phyloP scores from a whole-genome alignment of 208 protist species.

The Acanthamoeba culbertsoni region DNA sequence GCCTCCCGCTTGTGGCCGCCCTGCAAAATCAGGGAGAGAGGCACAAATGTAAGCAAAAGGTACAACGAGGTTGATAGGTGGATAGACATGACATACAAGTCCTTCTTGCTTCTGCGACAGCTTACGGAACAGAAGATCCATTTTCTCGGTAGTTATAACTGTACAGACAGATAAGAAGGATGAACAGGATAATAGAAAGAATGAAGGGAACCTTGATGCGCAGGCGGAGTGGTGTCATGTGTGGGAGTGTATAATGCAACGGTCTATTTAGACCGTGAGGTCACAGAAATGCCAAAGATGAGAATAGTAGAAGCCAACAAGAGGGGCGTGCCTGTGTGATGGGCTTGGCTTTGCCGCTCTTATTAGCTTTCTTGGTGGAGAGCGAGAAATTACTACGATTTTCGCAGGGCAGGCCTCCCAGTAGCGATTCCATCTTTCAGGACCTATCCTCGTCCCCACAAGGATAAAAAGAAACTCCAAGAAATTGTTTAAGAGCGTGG shows the following conservation, averaged over 20 bases:
- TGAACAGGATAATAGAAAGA: neutral
- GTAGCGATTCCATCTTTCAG: neutral
- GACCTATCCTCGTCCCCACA: neutral
- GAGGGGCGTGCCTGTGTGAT: neutral
- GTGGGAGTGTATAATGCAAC: conserved; percentile 17
- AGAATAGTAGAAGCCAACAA: neutral
- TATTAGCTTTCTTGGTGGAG: neutral
- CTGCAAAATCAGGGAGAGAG: neutral
- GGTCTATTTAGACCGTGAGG: neutral
- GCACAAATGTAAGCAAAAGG: neutral
- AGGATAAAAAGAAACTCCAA: neutral
- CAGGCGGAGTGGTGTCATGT: conserved; percentile 18
- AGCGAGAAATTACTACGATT: neutral
- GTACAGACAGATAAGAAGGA: neutral
- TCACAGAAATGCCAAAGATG: neutral
- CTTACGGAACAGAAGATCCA: conserved; percentile 1
- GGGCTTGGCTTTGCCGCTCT: neutral
- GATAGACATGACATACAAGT: neutral
- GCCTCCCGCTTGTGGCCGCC: conserved; percentile 31
- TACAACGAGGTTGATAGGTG: neutral
- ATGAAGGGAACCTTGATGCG: neutral
- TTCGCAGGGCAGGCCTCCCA: neutral
- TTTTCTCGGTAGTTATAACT: conserved; percentile 50
- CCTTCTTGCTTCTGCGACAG: conserved; percentile 26
- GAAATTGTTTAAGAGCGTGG: neutral